phyloP scores from a whole-genome alignment of 106 monocot species.

The Acanthochlamys bracteata region DNA sequence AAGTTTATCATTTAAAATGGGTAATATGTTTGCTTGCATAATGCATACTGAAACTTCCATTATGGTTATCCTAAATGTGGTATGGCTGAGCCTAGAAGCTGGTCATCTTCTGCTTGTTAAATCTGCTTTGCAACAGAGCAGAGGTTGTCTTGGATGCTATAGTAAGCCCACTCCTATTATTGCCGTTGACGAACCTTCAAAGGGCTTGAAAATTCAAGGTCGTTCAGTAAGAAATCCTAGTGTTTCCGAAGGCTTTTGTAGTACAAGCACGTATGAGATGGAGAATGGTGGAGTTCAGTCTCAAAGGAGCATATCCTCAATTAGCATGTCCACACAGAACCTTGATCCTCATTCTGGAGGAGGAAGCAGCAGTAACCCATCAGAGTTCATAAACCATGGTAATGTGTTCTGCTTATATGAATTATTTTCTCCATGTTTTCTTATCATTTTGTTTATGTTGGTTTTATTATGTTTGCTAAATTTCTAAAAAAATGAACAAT shows the following conservation, averaged over 20 bases:
- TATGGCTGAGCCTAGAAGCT: neutral
- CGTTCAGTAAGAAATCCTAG: constrained; percentile 40
- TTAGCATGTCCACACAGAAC: constrained; percentile 47
- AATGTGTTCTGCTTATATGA: neutral
- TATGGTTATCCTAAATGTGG: neutral
- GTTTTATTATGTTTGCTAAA: too few species aligned
- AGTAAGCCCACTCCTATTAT: constrained; percentile 69
- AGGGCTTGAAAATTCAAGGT: constrained; percentile 81
- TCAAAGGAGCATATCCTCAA: constrained; percentile 84
- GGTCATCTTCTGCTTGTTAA: constrained; percentile 11
- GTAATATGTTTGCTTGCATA: too few species aligned
- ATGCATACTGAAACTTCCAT: too few species aligned
- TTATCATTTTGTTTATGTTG: too few species aligned
- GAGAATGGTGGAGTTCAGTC: constrained; percentile 79
- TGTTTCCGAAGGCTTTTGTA: constrained; percentile 83
- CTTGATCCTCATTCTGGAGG: constrained; percentile 44
- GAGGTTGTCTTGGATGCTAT: constrained; percentile 93
- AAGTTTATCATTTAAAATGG: too few species aligned
- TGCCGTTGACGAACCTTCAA: constrained; percentile 87
- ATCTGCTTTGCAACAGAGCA: constrained; percentile 83
- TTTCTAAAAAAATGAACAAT: too few species aligned
- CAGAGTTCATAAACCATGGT: constrained; percentile 92
- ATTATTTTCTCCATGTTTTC: neutral
- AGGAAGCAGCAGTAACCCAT: constrained; percentile 44
- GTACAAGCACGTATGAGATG: constrained; percentile 91